A percentile compares a stretch with the other conserved stretches of the same genome.
Evolutionary conservation across 805 yeast genomes (phyloP).

Genomic region (Metschnikowia hibisci): DNA sequence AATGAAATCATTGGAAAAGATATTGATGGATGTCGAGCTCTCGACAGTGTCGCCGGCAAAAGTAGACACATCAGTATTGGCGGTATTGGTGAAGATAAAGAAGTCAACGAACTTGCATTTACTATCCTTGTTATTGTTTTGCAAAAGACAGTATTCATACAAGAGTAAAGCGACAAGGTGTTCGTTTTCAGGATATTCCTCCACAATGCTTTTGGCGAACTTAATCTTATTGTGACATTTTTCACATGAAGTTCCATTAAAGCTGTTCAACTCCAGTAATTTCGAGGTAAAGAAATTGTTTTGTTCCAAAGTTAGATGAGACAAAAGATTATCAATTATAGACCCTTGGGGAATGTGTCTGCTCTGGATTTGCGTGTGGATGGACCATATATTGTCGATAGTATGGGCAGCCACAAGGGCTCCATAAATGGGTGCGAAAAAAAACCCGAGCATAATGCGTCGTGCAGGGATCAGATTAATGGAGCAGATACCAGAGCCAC

Average conservation of each 20-base stretch:
- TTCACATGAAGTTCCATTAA: constrained; percentile 33
- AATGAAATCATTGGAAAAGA: constrained; percentile 38
- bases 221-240: constrained; percentile 34
- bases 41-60: constrained; percentile 23
- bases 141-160: constrained; percentile 31
- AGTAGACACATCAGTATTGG: constrained; percentile 17
- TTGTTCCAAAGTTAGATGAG: constrained; percentile 23
- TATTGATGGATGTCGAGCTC: constrained; percentile 26
- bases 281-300: constrained; percentile 28
- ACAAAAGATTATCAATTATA: constrained; percentile 24
- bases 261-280: constrained; percentile 24
- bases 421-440: constrained; percentile 14
- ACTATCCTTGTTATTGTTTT: constrained; percentile 26
- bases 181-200: constrained; percentile 28
- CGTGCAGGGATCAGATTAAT: no score
- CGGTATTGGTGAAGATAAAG: constrained; percentile 33
- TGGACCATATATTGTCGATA: constrained; percentile 24
- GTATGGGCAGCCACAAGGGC: constrained; percentile 17
- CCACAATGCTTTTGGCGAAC: constrained; percentile 26
- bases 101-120: constrained; percentile 36
- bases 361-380: constrained; percentile 21
- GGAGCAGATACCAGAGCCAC: no score
- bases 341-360: constrained; percentile 12
- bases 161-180: constrained; percentile 35
- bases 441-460: not conserved